A percentile compares a stretch with the other conserved stretches of the same genome.
Conservation (phyloP, 306 rosid species). For the Neltuma alba region DNA sequence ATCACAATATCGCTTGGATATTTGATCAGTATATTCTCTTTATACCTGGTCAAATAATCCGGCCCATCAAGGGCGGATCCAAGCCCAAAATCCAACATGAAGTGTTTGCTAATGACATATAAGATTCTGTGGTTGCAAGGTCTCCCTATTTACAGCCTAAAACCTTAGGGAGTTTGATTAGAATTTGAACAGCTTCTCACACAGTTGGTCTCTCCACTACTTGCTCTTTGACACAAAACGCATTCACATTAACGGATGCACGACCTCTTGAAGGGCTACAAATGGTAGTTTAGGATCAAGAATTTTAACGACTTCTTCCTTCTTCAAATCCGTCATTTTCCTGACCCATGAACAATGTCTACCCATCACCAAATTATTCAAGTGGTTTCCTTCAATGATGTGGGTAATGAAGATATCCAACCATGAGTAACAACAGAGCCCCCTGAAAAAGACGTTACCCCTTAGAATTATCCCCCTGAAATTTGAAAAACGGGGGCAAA, state of each 20-base stretch:
- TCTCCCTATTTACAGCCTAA: slow-evolving; percentile 55
- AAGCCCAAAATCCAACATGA: too few species aligned
- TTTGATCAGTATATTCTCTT: too few species aligned
- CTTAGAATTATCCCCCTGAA: too few species aligned
- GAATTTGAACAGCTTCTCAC: slow-evolving; percentile 95
- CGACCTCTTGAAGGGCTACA: slow-evolving; percentile 82
- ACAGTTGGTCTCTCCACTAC: slow-evolving; percentile 95
- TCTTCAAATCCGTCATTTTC: slow-evolving; percentile 82
- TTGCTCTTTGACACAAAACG: slow-evolving; percentile 95
- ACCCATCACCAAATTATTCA: slow-evolving; percentile 94
- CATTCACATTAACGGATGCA: slow-evolving; percentile 86
- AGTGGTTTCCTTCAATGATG: slow-evolving; percentile 94
- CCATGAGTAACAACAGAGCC: too few species aligned
- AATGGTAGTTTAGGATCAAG: slow-evolving; percentile 86
- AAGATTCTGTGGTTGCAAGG: slow-evolving; percentile 47
- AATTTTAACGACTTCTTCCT: too few species aligned
- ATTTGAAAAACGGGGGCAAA: too few species aligned
- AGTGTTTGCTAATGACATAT: slow-evolving; percentile 48
- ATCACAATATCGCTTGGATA: too few species aligned
- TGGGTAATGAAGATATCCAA: too few species aligned
- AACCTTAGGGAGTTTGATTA: slow-evolving; percentile 79
- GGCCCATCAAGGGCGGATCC: too few species aligned
- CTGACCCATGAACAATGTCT: slow-evolving; percentile 96
- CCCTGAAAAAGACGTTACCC: too few species aligned
- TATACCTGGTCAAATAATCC: too few species aligned